Base-by-base conservation (phyloP, 768 basidiomycete genomes). In the Tricholoma bakamatsutake region DNA sequence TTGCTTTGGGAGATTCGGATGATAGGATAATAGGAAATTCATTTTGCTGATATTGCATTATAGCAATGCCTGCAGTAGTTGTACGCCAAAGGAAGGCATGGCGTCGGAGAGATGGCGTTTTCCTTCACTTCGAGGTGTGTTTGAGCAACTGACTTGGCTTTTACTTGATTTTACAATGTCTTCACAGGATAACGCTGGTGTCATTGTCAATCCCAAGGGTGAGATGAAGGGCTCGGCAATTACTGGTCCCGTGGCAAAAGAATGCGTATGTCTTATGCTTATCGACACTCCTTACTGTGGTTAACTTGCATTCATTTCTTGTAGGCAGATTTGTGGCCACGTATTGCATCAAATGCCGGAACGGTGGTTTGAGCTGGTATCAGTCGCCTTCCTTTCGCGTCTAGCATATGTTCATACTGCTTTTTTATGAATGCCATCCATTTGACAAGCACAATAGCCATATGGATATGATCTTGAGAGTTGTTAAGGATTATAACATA, bases 141-240 rank as follows among this genome's bases (percentile, higher is more conserved):
- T 12, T 49, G 15, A 31, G 31, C 45, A 10, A 10, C 12, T 37
- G 33, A 21, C 40, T 47, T 33, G 9, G 27, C 11, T 11, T 47
- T 49, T 28, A 2, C 42, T 12, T 7, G 13, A 7, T 24, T 37
- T 53, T 11, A 53, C 53, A 45, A 53, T 30, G 37, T 15, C 28
- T 17, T 30, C 47, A 18, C 24, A 88, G 88, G 93, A 96, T 75
- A 95, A 95, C 69, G 94, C 93, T 42, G 93, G 94, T 72, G 94
- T 96, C 54, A 96, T 96, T 59, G 93, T 98, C 66, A 98, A 97
- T 80, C 88, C 91, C 68, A 98, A 98, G 82, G 96, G 96, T 66
- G 97, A 99, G 80, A 99, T 99, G 97, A 99, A 99, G 81, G 96
- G 96, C 50, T 95, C 92, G 52, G 91, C 92, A 58, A 96, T 97